Evolutionary conservation across 306 rosid species (phyloP).

Genomic region (Hylodesmum podocarpum): DNA sequence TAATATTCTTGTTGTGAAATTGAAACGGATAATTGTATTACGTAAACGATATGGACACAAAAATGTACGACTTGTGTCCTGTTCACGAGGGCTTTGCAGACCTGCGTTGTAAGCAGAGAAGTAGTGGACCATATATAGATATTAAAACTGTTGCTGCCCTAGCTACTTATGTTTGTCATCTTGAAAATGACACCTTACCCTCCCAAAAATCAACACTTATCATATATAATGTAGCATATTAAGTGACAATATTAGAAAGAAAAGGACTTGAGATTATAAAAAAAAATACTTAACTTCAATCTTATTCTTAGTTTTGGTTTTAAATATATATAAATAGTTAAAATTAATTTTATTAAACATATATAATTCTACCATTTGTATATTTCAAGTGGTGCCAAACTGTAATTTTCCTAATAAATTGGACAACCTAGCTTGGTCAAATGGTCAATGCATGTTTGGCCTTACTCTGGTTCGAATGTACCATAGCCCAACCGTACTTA

Average conservation of each 20-base stretch:
- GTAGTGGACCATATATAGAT: constrained; percentile 50
- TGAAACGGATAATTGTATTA: constrained; percentile 1
- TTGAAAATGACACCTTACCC: constrained; percentile 57
- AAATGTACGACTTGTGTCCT: constrained; percentile 20
- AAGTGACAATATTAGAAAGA: no score
- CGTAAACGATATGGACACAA: constrained; percentile 13
- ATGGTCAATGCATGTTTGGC: constrained; percentile 46
- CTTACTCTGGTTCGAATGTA: constrained; percentile 35
- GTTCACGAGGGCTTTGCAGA: constrained; percentile 52
- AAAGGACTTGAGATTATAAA: neutral
- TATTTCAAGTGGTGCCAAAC: neutral
- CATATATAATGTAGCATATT: neutral
- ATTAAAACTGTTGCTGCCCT: constrained; percentile 53
- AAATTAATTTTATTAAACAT: no score
- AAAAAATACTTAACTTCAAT: neutral
- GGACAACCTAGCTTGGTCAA: constrained; percentile 23
- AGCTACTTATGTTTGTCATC: constrained; percentile 51
- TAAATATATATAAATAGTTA: no score
- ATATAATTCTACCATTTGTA: neutral
- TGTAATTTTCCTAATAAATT: constrained; percentile 36
- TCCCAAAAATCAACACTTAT: constrained; percentile 18
- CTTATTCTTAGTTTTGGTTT: neutral
- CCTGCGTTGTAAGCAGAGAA: constrained; percentile 31
- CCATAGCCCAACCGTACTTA: neutral
- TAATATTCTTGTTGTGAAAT: neutral